phyloP scores from a whole-genome alignment of 495 filamentous ascomycete genomes.

The Penicillium pulvis region DNA sequence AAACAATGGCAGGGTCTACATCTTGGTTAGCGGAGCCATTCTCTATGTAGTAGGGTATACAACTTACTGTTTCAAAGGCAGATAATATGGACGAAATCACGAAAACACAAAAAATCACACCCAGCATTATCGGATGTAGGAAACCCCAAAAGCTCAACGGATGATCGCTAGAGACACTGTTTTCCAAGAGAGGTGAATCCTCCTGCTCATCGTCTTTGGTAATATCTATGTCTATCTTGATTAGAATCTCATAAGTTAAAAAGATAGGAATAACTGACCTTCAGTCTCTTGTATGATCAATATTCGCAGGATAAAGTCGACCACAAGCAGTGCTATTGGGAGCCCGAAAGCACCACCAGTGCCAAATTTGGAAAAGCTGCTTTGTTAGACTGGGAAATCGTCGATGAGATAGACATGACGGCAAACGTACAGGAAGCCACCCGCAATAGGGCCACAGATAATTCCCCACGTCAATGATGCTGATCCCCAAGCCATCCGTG shows the following conservation, averaged over 20 bases:
- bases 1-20: neutral
- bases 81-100: neutral
- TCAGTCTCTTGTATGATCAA: neutral
- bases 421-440: neutral
- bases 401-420: neutral
- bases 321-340: neutral
- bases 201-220: neutral
- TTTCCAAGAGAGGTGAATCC: neutral
- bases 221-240: too few species aligned
- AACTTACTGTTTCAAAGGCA: neutral
- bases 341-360: neutral
- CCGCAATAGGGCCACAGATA: conserved; percentile 4
- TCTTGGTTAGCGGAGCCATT: neutral
- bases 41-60: neutral
- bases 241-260: too few species aligned
- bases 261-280: neutral
- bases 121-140: neutral
- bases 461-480: conserved; percentile 6
- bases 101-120: neutral
- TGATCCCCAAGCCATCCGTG: conserved; percentile 3
- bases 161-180: neutral
- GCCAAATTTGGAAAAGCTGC: neutral
- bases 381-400: neutral
- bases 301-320: neutral
- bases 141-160: neutral